A percentile compares a stretch with the other conserved stretches of the same genome.
Evolutionary conservation across 2,329 filamentous ascomycete genomes (phyloP).

Genomic region (Colletotrichum incanum): DNA sequence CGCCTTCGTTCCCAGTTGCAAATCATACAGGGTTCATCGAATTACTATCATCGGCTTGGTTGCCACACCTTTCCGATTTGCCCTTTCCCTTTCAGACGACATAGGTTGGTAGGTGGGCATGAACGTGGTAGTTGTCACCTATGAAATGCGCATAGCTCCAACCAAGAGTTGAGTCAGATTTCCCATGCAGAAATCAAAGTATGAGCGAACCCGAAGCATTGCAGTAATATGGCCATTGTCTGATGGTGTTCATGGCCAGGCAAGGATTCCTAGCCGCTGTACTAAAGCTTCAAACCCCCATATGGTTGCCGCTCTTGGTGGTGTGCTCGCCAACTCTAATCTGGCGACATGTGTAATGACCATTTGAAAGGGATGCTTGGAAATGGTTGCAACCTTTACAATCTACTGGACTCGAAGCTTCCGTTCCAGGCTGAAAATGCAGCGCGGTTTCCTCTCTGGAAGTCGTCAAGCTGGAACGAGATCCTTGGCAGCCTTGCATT

Average conservation of each 20-base stretch:
- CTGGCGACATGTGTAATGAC: neutral
- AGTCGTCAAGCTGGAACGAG: slow-evolving; percentile 15
- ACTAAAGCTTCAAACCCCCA: slow-evolving; percentile 15
- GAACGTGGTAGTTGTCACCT: slow-evolving; percentile 1
- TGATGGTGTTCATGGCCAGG: neutral
- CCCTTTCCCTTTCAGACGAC: slow-evolving; percentile 12
- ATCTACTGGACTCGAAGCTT: neutral
- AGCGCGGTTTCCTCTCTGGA: neutral
- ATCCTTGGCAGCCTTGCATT: slow-evolving; percentile 18
- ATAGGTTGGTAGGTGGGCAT: neutral
- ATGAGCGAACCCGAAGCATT: neutral
- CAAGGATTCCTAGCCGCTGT: neutral
- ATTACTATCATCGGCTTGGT: neutral
- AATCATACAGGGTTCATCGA: neutral
- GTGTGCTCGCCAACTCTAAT: slow-evolving; percentile 32
- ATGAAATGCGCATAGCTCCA: slow-evolving; percentile 2
- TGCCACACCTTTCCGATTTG: neutral
- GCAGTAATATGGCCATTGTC: neutral
- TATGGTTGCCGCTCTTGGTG: slow-evolving; percentile 4
- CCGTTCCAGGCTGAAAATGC: neutral
- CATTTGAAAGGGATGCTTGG: neutral
- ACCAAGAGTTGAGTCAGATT: neutral
- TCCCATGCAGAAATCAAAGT: neutral
- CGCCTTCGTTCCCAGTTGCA: neutral
- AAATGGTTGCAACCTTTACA: slow-evolving; percentile 3